Conservation (phyloP, 768 basidiomycete species). For the Russula virescens region DNA sequence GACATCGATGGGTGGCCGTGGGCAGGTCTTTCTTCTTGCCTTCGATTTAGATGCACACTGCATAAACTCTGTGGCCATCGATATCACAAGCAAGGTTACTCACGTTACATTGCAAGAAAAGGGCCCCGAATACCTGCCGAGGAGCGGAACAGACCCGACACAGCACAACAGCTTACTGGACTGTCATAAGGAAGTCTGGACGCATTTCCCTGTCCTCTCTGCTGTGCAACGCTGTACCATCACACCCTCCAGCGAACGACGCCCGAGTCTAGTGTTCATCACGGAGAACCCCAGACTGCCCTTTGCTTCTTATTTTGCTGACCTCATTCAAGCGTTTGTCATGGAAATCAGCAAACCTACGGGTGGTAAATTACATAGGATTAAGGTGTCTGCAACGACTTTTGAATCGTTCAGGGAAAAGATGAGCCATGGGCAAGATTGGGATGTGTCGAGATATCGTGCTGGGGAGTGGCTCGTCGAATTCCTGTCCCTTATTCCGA, state of each 20-base stretch:
- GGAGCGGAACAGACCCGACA: conserved; percentile 23
- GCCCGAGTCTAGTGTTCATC: conserved; percentile 38
- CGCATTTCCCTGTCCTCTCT: conserved; percentile 12
- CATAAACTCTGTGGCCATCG: conserved; percentile 42
- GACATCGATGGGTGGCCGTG: conserved; percentile 43
- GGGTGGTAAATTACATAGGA: conserved; percentile 33
- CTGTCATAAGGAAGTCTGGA: conserved; percentile 13
- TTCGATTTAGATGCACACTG: conserved; percentile 33
- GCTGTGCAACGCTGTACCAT: conserved; percentile 12
- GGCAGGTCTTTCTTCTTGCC: conserved; percentile 38
- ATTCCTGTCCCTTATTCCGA: conserved; percentile 56
- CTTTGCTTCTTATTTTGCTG: conserved; percentile 40
- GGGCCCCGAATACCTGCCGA: conserved; percentile 26
- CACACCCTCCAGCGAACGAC: conserved; percentile 26
- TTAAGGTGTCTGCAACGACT: conserved; percentile 32
- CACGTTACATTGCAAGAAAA: conserved; percentile 51
- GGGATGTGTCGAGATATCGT: conserved; percentile 35
- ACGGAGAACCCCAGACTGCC: conserved; percentile 34
- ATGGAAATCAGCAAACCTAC: conserved; percentile 47
- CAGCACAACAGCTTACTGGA: conserved; percentile 36
- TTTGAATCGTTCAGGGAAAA: conserved; percentile 28
- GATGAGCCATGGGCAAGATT: conserved; percentile 3
- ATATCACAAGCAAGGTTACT: conserved; percentile 50
- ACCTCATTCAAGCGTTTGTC: conserved; percentile 44
- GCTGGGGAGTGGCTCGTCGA: conserved; percentile 60